Evolutionary conservation across 2,329 filamentous ascomycete genomes (phyloP), one percentile per base, ranked within the genome.

Genomic region (Paracoccidioides lutzii): DNA sequence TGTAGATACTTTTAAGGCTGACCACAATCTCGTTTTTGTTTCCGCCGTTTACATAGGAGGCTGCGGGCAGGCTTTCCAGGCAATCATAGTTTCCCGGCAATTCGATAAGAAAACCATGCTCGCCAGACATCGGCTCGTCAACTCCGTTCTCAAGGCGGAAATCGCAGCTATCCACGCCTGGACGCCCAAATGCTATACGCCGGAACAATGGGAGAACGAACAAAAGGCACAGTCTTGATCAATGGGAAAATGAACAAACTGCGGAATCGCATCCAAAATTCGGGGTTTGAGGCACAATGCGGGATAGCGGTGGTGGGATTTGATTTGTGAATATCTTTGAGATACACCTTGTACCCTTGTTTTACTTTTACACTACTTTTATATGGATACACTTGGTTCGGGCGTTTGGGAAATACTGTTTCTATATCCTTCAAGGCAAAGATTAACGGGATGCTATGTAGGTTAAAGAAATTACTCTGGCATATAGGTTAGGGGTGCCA

Each of bases 181-280:
- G 90, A 94, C 88, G 55, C 88, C 90, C 33, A 94, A 90, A 73
- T 95, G 90, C 70, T 87, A 90, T 75, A 96, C 90, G 7, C 88
- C 88, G 0, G 88, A 90, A 65, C 88, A 96, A 75, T 95, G 87
- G 83, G 81, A 88, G 73, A 83, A 81, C 71, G 80, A 85, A 71
- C 78, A 79, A 60, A 67, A 72, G 62, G 67, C 63, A 60, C 61
- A 59, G 56, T 45, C 56, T 52, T 63, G 55, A 38, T 52, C 40
- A 12, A 38, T 9, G 44, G 33, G 30, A 46, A 35, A 50, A 45
- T 46, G 48, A 0, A n/a, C 22, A 40, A 40, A 28, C 38, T 15
- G 15, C n/a, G 45, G 12, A 10, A 6, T 22, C 2, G 22, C 22
- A 22, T 22, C 22, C 22, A 22, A 22, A 22, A 22, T 22, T 22